Percentiles rank a stretch among this genome's conserved stretches.
These are phyloP conservation scores for Petunia hybrid DNA, from an alignment of 305 asterid species.

Conservation along the genomic window DNA sequence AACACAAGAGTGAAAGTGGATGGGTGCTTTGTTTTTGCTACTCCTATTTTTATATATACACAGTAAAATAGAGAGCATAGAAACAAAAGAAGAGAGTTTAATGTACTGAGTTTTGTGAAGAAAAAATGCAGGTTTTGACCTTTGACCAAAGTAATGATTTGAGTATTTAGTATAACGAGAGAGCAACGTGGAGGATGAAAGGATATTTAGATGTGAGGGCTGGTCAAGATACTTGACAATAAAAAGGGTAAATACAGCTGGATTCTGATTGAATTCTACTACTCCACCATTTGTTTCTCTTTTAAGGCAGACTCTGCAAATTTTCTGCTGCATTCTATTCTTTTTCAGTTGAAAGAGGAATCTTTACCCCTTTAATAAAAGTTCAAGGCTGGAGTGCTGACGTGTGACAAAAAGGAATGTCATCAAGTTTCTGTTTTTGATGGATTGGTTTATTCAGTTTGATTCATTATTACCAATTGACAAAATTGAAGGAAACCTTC, in stretches of 20 bases:
- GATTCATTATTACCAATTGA: too few relatives aligned
- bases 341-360: constrained; percentile 23
- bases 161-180: background rate
- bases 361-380: constrained; percentile 29
- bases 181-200: background rate
- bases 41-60: background rate
- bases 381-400: background rate
- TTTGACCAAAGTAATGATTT: background rate
- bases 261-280: constrained; percentile 31
- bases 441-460: background rate
- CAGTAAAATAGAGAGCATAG: constrained; percentile 9
- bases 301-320: constrained; percentile 23
- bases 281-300: background rate
- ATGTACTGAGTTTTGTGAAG: constrained; percentile 4
- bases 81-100: background rate
- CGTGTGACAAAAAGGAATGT: constrained; percentile 13
- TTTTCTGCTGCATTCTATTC: background rate
- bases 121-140: constrained; percentile 29
- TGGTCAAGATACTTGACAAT: constrained; percentile 10
- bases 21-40: background rate
- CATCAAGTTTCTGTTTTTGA: constrained; percentile 13
- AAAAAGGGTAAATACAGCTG: constrained; percentile 33
- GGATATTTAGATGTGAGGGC: background rate
- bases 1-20: background rate
- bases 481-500: background rate